These are phyloP conservation scores for Colletotrichum tamarilloi DNA, from an alignment of 2,329 filamentous ascomycete species.

Conservation along the genomic window DNA sequence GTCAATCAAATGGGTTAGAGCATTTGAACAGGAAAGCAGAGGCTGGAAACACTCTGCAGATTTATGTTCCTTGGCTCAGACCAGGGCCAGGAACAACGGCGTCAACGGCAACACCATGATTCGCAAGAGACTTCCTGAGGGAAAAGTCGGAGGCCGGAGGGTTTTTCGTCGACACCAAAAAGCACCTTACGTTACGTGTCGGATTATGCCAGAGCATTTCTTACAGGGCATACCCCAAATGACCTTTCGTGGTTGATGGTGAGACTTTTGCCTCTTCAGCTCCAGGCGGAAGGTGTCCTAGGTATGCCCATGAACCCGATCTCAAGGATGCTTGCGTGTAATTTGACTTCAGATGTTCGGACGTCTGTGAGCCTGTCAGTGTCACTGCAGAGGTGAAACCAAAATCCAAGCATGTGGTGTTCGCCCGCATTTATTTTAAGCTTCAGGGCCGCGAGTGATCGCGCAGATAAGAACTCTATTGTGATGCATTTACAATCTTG, in stretches of 20 bases:
- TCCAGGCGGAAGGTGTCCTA: neutral
- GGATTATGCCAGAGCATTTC: slow-evolving; percentile 12
- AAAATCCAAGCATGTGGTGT: neutral
- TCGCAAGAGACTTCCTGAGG: neutral
- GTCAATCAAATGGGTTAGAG: neutral
- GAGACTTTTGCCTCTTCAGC: neutral
- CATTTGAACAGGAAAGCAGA: neutral
- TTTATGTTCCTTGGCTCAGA: neutral
- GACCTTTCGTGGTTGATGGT: neutral
- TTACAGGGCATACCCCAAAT: slow-evolving; percentile 7
- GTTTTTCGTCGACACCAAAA: neutral
- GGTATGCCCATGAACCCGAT: neutral
- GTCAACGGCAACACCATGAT: neutral
- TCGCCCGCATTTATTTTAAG: slow-evolving; percentile 1
- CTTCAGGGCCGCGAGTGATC: neutral
- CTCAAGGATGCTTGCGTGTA: neutral
- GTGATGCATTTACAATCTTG: too few relatives aligned
- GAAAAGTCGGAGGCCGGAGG: neutral
- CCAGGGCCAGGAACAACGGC: neutral
- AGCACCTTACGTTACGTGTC: slow-evolving; percentile 16
- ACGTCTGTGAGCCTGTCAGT: slow-evolving; percentile 11
- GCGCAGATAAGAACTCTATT: neutral
- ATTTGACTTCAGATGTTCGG: slow-evolving; percentile 14
- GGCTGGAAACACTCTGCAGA: neutral
- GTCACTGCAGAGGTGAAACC: neutral